Base-by-base conservation (phyloP, 148 eudicot genomes). In the Silene conica region DNA sequence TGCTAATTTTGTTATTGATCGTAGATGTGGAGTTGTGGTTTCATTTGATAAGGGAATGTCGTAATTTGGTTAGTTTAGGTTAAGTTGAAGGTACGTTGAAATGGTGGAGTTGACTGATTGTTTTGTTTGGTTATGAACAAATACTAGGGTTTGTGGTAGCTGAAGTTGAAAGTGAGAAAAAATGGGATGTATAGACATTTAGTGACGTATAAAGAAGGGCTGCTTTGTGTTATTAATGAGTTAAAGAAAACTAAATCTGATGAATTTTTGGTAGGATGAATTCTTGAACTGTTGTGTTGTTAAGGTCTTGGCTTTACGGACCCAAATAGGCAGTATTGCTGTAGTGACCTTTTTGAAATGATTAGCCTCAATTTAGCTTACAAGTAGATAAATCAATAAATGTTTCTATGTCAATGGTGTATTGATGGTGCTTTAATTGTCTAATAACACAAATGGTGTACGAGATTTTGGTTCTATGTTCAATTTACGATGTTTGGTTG, bases 401-500 rank as follows among this genome's bases (percentile, higher is more conserved):
- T 38, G 48, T 38, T 67, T 19, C 25, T 41, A 5, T 41, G 10
- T 67, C 21, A 23, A 8, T 63, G 67, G 67, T 66, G 46, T 20
- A 16, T 38, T 45, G 54, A 43, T 20, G 48, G 45, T 45, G 6
- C 48, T 65, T 34, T 65, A 41, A 9, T 6, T 38, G 43, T 38
- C 43, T 38, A 38, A 38, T 38, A 38, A n/a, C 16, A 8, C 2
- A 0, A 15, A 22, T 18, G 16, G 20, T 21, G 52, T 59, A 20
- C 3, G 55, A 31, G 31, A 0, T 68, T 12, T 22, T 45, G 18
- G 22, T 23, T 45, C 14, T 41, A 41, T 0, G 13, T 48, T 68
- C 31, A 34, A 13, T 20, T 68, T 4, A 48, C 13, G 57, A 68
- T 43, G 69, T 71, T 70, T 57, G 74, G 26, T 67, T 38, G 69